phyloP scores from a whole-genome alignment of 2,329 filamentous ascomycete genomes.

The Herpotrichia juniperi region DNA sequence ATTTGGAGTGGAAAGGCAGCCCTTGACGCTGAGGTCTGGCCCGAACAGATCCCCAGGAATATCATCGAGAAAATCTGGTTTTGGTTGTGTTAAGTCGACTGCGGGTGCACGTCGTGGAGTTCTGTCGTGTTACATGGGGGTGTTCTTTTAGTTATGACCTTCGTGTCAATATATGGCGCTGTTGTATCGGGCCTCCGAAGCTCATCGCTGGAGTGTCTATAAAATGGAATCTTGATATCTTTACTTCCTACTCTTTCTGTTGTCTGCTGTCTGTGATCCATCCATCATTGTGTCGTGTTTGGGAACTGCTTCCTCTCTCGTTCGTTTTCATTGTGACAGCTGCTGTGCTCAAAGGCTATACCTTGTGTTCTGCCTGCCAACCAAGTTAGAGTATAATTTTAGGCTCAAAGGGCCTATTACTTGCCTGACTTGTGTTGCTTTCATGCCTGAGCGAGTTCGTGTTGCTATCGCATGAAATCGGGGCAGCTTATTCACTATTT shows the following conservation, averaged over 20 bases:
- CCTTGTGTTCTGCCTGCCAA: background rate
- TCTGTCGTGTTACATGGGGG: background rate
- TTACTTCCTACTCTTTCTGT: background rate
- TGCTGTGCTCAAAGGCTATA: no score
- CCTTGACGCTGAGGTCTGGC: conserved; percentile 54
- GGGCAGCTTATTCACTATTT: background rate
- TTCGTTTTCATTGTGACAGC: no score
- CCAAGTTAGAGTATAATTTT: background rate
- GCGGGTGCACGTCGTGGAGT: conserved; percentile 1
- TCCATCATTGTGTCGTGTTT: no score
- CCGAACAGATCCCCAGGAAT: conserved; percentile 51
- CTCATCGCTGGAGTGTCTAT: background rate
- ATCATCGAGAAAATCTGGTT: conserved; percentile 56
- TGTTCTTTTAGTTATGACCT: background rate
- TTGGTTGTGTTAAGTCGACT: conserved; percentile 50
- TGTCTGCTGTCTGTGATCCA: background rate
- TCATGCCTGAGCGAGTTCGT: background rate
- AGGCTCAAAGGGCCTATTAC: background rate
- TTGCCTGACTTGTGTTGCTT: background rate
- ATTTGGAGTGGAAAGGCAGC: conserved; percentile 51
- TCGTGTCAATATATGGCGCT: background rate
- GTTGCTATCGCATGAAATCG: background rate
- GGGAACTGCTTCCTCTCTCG: no score
- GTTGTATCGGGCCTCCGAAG: background rate
- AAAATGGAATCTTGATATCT: background rate